Base-by-base conservation (phyloP, 148 eudicot genomes). In the Chenopodium quinoa region DNA sequence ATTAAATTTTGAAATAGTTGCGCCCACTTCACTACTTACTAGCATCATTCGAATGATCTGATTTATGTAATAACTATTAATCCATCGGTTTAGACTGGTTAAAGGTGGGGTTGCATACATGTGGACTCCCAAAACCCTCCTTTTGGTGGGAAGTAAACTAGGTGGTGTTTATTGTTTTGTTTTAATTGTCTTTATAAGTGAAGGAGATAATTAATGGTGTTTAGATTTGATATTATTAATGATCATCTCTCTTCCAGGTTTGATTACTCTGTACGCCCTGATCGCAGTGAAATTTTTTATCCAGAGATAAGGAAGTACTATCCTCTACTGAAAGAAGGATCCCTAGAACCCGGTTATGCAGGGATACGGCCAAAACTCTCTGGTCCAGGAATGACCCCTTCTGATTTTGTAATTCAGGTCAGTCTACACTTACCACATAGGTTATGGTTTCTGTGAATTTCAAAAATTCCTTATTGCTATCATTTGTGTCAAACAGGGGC, bases 351-450 rank as follows among this genome's bases (percentile, higher is more conserved):
- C 12, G 93, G 93, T 58, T 95, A 95, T 79, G 81, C 94, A n/a
- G 98, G 98, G 25, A 92, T 95, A 83, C 90, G 97, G 48, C 89
- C 98, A 7, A 95, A 95, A 85, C 87, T 95, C 76, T 86, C 93
- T 27, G 94, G 98, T 85, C 91, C 96, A 9, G 84, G 85, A 76
- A 89, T 88, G 84, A 84, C 78, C 78, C 88, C 89, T 78, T 82
- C 78, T 75, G 98, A 95, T 91, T 95, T 95, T 86, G 80, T 92
- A 12, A 88, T 95, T 60, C 97, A 95, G 92, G 98, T 92, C 74
- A 44, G 79, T 74, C 77, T 64, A 48, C 78, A 44, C 75, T 48
- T 48, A 25, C 27, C 4, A 77, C 54, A 37, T 27, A 29, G 9
- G 32, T 73, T 48, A 2, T 65, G 60, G 12, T 20, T 25, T 25